phyloP scores from a whole-genome alignment of 1,284 basidiomycete genomes.

The Meira nashicola region DNA sequence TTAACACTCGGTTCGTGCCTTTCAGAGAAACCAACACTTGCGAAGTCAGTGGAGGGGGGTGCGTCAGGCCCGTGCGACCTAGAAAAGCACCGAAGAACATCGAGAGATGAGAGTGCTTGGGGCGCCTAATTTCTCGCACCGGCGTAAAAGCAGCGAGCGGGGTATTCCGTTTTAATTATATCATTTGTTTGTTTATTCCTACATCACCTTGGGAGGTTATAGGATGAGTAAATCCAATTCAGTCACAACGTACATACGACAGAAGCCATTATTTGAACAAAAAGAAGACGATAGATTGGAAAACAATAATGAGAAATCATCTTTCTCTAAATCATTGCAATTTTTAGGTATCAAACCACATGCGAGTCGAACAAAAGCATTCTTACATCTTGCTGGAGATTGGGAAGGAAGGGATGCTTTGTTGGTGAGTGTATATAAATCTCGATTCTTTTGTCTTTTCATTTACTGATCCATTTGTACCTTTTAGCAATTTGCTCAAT shows the following conservation, averaged over 20 bases:
- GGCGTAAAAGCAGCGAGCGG: too few species aligned
- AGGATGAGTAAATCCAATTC: neutral
- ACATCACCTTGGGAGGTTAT: too few species aligned
- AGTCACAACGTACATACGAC: conserved; percentile 1
- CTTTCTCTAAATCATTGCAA: neutral
- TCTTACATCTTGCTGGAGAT: neutral
- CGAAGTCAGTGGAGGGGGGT: too few species aligned
- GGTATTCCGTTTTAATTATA: too few species aligned
- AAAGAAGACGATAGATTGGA: neutral
- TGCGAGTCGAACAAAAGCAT: neutral
- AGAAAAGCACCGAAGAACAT: too few species aligned
- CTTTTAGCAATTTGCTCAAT: conserved; percentile 4
- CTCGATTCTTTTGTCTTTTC: too few species aligned
- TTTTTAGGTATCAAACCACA: neutral
- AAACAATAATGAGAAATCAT: neutral
- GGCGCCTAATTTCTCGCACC: too few species aligned
- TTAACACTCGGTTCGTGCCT: too few species aligned
- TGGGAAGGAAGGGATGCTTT: conserved; percentile 1
- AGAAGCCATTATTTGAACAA: neutral
- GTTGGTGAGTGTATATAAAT: neutral
- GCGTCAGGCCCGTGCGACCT: too few species aligned
- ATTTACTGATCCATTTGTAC: neutral
- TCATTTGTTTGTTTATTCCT: too few species aligned
- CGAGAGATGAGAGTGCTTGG: too few species aligned
- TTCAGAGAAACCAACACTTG: too few species aligned